A percentile compares a stretch with the other conserved stretches of the same genome.
These are phyloP conservation scores for Scedosporium dehoogii DNA, from an alignment of 2,329 filamentous ascomycete species.

Conservation along the genomic window DNA sequence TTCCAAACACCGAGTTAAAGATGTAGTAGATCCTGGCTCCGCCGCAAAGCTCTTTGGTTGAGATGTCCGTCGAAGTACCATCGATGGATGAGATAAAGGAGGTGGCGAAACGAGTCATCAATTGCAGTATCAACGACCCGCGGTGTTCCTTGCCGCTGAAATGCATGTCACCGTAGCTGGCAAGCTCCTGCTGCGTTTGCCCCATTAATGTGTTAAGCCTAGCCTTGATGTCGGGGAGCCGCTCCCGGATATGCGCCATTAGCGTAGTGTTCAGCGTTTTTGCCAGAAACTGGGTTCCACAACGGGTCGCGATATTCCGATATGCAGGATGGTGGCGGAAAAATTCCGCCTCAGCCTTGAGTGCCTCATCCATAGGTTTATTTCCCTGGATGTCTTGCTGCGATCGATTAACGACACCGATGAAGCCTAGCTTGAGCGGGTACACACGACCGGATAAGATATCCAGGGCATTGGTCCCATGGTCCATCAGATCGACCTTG, in stretches of 20 bases:
- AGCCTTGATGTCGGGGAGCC: constrained; percentile 95
- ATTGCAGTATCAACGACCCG: constrained; percentile 85
- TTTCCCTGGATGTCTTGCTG: constrained; percentile 96
- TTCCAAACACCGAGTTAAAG: constrained; percentile 97
- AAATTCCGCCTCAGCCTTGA: constrained; percentile 85
- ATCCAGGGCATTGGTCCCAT: constrained; percentile 94
- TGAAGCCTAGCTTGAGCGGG: constrained; percentile 92
- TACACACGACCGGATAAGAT: constrained; percentile 97
- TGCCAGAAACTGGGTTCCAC: constrained; percentile 87
- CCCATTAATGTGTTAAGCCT: constrained; percentile 97
- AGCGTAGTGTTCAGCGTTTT: constrained; percentile 92
- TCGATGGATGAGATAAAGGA: constrained; percentile 98
- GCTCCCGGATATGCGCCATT: constrained; percentile 92
- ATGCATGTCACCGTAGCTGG: constrained; percentile 94
- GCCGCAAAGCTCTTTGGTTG: constrained; percentile 93
- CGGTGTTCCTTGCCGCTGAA: constrained; percentile 96
- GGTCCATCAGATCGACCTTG: constrained; percentile 97
- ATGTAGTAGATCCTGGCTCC: constrained; percentile 97
- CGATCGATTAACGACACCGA: constrained; percentile 94
- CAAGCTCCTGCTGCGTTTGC: constrained; percentile 97
- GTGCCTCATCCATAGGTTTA: constrained; percentile 86
- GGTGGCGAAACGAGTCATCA: constrained; percentile 96
- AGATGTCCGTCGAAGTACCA: constrained; percentile 96
- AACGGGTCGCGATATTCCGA: constrained; percentile 86
- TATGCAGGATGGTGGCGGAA: constrained; percentile 97